Evolutionary conservation across 192 early-diverging fungal genomes (phyloP).

Genomic region (Backusella westeae): DNA sequence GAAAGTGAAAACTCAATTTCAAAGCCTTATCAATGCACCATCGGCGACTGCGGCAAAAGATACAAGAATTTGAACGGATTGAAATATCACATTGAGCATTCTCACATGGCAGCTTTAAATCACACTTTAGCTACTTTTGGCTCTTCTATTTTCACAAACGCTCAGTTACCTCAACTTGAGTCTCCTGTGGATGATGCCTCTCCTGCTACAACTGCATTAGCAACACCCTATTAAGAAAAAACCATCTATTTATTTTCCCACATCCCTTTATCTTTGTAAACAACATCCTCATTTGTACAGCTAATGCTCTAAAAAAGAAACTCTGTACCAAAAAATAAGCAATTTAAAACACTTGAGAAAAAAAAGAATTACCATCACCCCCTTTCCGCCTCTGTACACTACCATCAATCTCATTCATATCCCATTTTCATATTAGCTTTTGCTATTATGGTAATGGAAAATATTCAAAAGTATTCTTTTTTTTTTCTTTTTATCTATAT

Average conservation of each 20-base stretch:
- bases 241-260: slow-evolving; percentile 1
- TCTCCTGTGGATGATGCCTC: background rate
- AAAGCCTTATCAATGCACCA: slow-evolving; percentile 78
- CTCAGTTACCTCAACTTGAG: slow-evolving; percentile 2
- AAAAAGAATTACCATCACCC: background rate
- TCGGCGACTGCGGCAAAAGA: slow-evolving; percentile 83
- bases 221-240: slow-evolving; percentile 3
- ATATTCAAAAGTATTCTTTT: background rate
- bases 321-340: background rate
- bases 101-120: slow-evolving; percentile 57
- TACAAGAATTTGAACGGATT: slow-evolving; percentile 98
- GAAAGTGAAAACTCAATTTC: slow-evolving; percentile 55
- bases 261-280: slow-evolving; percentile 8
- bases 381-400: background rate
- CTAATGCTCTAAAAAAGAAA: background rate
- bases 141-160: slow-evolving; percentile 17
- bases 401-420: background rate
- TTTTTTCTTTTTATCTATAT: slow-evolving; percentile 4
- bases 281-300: background rate
- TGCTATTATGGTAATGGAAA: background rate
- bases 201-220: slow-evolving; percentile 5
- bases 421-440: background rate
- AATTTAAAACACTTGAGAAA: background rate
- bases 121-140: slow-evolving; percentile 36
- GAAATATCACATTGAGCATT: slow-evolving; percentile 94